phyloP scores from a whole-genome alignment of 2,329 filamentous ascomycete genomes.

The Penicillium janthinellum region DNA sequence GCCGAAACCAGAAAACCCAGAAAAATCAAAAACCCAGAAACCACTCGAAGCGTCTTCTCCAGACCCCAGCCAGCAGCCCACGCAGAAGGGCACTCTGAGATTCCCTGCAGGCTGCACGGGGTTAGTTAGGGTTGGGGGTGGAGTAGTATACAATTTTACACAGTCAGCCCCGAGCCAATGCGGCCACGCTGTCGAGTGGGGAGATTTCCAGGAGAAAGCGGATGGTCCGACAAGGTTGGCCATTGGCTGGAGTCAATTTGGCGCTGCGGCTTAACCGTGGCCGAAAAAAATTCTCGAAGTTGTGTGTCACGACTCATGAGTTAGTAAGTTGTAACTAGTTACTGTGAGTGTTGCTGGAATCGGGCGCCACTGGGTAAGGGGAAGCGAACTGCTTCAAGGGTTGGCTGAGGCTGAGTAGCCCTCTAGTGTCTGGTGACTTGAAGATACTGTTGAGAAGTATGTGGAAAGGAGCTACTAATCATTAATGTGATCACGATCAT shows the following conservation, averaged over 20 bases:
- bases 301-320: too few species aligned
- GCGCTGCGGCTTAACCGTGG: constrained; percentile 8
- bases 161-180: constrained; percentile 4
- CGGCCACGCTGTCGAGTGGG: constrained; percentile 5
- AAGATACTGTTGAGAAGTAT: background rate
- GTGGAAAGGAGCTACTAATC: background rate
- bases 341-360: background rate
- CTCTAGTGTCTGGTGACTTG: background rate
- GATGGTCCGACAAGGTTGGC: background rate
- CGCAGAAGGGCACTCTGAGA: background rate
- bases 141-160: background rate
- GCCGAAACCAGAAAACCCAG: background rate
- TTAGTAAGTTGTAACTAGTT: too few species aligned
- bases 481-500: too few species aligned
- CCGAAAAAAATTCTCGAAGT: constrained; percentile 4
- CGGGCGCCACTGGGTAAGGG: background rate
- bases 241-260: constrained; percentile 1
- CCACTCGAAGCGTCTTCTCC: constrained; percentile 2
- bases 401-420: background rate
- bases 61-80: background rate
- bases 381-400: constrained; percentile 2
- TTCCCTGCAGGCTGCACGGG: background rate
- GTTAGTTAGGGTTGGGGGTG: constrained; percentile 6
- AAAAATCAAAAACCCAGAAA: background rate
- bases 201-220: background rate